Evolutionary conservation across 2,329 filamentous ascomycete species (phyloP), one percentile per base, ranked within the genome.

Genomic region (Lachnellula hyalina): DNA sequence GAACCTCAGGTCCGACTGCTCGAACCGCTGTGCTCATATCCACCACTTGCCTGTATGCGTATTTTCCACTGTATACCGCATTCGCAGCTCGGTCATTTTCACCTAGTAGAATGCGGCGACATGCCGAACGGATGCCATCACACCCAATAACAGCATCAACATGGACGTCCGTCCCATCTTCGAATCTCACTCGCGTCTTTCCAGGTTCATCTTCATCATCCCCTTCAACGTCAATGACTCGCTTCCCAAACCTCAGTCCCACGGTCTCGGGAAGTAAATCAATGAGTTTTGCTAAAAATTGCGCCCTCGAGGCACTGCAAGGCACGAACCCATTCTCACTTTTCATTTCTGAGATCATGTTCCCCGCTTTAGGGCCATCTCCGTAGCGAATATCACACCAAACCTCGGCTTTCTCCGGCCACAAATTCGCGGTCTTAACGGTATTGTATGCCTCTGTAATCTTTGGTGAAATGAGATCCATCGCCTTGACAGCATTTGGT

Each of bases 71-170:
- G 64, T 82, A 86, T 1, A 73, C 65, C 0, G 82, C 73, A 25
- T 74, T 65, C 0, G 75, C 69, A 3, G 74, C 71, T 0, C 76
- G 74, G 55, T 75, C 67, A 21, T 72, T 68, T 2, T 73, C 66
- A 1, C 77, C 78, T 5, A 84, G 70, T 4, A 86, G 67, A 11
- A 79, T 64, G 17, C 74, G 65, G 4, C 83, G 73, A 6, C 79
- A 73, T 2, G 73, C 71, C 0, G 79, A 82, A 61, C 80, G 79
- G 65, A 86, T 83, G 0, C 84, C 84, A 67, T 87, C 84, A 63
- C 81, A 84, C 4, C 80, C 83, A 48, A 86, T 71, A 1, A 82
- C 77, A 2, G 73, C 72, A 57, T 70, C 70, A 34, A 75, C 74
- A 11, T 66, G 57, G 0, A 70, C 74, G 0, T 63, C 65, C 0